These are phyloP conservation scores for Carex pumila DNA, from an alignment of 176 grass and related monocot species.

Conservation along the genomic window DNA sequence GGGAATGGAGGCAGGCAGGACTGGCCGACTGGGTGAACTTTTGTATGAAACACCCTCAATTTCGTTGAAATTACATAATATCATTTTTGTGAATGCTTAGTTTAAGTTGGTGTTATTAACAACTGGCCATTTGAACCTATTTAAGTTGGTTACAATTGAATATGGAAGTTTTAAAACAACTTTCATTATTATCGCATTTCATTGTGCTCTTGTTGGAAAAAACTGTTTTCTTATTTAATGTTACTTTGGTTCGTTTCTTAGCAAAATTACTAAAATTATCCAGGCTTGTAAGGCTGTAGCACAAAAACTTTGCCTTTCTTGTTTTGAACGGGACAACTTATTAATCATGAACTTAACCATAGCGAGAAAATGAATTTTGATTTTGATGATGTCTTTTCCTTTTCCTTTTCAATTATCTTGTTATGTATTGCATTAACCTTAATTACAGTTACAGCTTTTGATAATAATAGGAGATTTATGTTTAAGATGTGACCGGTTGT, in stretches of 20 bases:
- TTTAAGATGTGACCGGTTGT: background rate
- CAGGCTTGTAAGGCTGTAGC: background rate
- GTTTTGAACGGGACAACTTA: background rate
- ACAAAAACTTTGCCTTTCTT: background rate
- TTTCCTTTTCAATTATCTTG: background rate
- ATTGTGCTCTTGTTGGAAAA: background rate
- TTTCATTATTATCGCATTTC: background rate
- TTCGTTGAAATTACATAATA: background rate
- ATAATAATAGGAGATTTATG: background rate
- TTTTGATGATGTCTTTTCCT: background rate
- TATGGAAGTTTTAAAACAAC: background rate
- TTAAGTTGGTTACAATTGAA: background rate
- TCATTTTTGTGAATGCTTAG: background rate
- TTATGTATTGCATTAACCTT: background rate
- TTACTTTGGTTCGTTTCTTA: background rate
- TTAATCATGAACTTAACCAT: background rate
- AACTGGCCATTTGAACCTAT: background rate
- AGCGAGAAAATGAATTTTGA: background rate
- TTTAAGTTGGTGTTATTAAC: background rate
- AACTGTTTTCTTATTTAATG: background rate
- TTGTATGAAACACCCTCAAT: conserved; percentile 3
- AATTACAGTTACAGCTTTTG: background rate
- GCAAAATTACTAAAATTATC: background rate
- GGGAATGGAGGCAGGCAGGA: background rate
- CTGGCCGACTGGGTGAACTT: background rate